Evolutionary conservation across 441 rosid species (phyloP).

Genomic region (Mallotus japonicus): DNA sequence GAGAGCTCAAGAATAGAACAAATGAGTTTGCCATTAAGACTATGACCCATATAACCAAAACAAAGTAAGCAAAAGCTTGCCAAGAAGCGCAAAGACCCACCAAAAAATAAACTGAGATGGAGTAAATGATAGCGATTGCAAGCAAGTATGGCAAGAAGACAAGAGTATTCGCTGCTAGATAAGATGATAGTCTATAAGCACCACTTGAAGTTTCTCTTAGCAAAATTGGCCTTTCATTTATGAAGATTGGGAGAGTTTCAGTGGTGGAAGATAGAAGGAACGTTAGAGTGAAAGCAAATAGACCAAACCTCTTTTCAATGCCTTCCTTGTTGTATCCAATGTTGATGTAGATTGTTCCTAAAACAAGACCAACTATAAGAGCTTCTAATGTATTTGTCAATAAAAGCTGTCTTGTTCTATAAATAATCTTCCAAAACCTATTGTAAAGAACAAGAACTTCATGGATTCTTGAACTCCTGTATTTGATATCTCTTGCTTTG

Average conservation of each 20-base stretch:
- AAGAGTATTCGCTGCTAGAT: slow-evolving; percentile 70
- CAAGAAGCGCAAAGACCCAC: slow-evolving; percentile 76
- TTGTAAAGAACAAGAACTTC: slow-evolving; percentile 52
- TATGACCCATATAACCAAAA: slow-evolving; percentile 70
- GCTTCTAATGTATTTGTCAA: slow-evolving; percentile 78
- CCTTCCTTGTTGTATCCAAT: slow-evolving; percentile 65
- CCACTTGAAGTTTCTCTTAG: slow-evolving; percentile 80
- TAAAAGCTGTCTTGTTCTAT: slow-evolving; percentile 77
- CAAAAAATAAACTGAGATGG: slow-evolving; percentile 65
- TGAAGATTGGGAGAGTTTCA: slow-evolving; percentile 85
- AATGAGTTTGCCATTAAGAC: slow-evolving; percentile 84
- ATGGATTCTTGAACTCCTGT: slow-evolving; percentile 54
- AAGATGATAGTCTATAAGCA: slow-evolving; percentile 74
- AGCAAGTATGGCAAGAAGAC: slow-evolving; percentile 82
- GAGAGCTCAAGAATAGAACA: slow-evolving; percentile 75
- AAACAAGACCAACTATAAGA: slow-evolving; percentile 72
- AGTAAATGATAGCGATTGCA: slow-evolving; percentile 57
- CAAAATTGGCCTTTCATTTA: slow-evolving; percentile 78
- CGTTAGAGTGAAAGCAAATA: slow-evolving; percentile 89
- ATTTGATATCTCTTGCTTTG: slow-evolving; percentile 30
- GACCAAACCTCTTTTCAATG: slow-evolving; percentile 70
- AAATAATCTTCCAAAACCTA: slow-evolving; percentile 78
- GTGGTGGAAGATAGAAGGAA: slow-evolving; percentile 90
- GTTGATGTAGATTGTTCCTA: slow-evolving; percentile 83
- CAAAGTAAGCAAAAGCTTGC: slow-evolving; percentile 76